Conservation (phyloP, 2,329 filamentous ascomycete species). For the Alternaria tenuissima region DNA sequence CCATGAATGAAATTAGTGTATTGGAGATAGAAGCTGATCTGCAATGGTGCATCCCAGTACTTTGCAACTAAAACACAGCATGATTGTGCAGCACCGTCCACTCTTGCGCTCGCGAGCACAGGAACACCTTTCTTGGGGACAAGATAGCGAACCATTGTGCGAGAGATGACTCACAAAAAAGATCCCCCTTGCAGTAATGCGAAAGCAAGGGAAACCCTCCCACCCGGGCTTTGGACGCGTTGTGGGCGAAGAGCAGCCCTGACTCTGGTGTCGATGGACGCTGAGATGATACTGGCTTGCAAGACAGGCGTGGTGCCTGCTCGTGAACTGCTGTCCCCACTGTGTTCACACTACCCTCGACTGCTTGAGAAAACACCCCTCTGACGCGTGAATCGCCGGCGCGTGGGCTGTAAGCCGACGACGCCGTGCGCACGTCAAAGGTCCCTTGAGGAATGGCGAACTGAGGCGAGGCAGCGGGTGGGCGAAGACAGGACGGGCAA, state of each 20-base stretch:
- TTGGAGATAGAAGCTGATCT: slow-evolving; percentile 24
- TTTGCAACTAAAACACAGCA: slow-evolving; percentile 20
- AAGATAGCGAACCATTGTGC: slow-evolving; percentile 11
- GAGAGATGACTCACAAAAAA: slow-evolving; percentile 14
- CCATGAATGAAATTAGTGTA: slow-evolving; percentile 15
- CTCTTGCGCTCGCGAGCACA: slow-evolving; percentile 16
- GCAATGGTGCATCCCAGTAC: slow-evolving; percentile 14
- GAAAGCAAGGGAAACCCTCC: slow-evolving; percentile 20
- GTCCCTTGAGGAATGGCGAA: slow-evolving; percentile 26
- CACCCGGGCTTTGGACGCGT: slow-evolving; percentile 25
- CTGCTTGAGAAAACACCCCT: slow-evolving; percentile 25
- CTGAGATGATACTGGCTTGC: neutral
- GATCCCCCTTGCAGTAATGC: slow-evolving; percentile 12
- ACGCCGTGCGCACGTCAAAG: slow-evolving; percentile 14
- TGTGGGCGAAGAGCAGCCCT: slow-evolving; percentile 20
- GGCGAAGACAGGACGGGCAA: slow-evolving; percentile 9
- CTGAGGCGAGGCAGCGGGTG: slow-evolving; percentile 13
- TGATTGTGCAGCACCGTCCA: slow-evolving; percentile 14
- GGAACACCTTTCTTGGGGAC: slow-evolving; percentile 21
- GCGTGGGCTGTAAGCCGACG: slow-evolving; percentile 16
- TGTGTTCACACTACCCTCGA: slow-evolving; percentile 14
- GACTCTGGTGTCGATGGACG: slow-evolving; percentile 14
- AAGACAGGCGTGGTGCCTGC: neutral
- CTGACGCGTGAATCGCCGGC: slow-evolving; percentile 14
- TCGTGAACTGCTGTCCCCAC: slow-evolving; percentile 14